These are phyloP conservation scores for Stemphylium lycopersici DNA, from an alignment of 2,329 filamentous ascomycete species.

Conservation along the genomic window DNA sequence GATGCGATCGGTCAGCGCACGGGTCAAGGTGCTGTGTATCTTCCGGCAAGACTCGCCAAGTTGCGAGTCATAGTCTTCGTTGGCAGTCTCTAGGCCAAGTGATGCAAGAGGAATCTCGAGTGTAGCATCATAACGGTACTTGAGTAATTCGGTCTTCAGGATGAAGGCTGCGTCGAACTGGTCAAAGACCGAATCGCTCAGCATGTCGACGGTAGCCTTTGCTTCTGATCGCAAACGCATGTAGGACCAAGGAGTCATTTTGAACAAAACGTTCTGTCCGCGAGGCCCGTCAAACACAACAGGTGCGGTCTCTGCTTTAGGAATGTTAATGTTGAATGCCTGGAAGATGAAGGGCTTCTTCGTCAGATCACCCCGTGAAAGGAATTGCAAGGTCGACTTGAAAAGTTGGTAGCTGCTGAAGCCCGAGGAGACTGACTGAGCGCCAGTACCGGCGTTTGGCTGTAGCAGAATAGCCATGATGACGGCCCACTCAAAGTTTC, in stretches of 20 bases:
- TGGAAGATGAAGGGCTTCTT: constrained; percentile 66
- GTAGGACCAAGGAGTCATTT: constrained; percentile 89
- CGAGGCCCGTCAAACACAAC: constrained; percentile 78
- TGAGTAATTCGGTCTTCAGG: constrained; percentile 58
- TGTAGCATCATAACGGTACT: constrained; percentile 62
- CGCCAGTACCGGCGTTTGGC: constrained; percentile 74
- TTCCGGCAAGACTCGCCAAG: constrained; percentile 56
- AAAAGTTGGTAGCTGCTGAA: constrained; percentile 93
- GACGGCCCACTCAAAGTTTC: constrained; percentile 88
- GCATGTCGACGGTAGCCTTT: constrained; percentile 71
- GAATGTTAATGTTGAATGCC: constrained; percentile 45
- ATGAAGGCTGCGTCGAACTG: constrained; percentile 90
- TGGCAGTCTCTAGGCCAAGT: constrained; percentile 32
- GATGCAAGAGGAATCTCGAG: constrained; percentile 49
- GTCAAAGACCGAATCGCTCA: constrained; percentile 75
- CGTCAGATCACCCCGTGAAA: constrained; percentile 74
- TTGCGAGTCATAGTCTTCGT: constrained; percentile 33
- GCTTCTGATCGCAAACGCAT: constrained; percentile 75
- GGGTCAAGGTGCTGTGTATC: constrained; percentile 69
- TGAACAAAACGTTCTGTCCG: constrained; percentile 83
- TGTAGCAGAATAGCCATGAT: constrained; percentile 80
- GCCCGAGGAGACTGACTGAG: constrained; percentile 74
- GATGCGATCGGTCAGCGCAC: constrained; percentile 77
- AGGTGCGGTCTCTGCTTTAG: constrained; percentile 60
- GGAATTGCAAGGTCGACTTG: constrained; percentile 89